Base-by-base conservation (phyloP, 108 stramenopile species). In the Bacterosira constricta region DNA sequence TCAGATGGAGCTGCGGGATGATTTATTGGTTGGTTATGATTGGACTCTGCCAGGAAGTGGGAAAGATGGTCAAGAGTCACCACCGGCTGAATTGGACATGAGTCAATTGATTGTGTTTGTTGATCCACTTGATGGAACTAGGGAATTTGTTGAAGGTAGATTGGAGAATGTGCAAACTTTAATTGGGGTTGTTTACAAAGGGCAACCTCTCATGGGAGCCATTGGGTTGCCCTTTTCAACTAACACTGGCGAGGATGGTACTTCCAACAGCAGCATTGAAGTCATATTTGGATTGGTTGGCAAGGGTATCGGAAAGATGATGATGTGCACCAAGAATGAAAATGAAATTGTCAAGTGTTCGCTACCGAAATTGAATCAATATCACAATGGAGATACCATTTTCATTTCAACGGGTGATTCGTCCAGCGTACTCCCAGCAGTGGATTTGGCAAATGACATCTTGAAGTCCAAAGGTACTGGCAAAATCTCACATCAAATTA, bases 81-180 rank as follows among this genome's bases (percentile, higher is more conserved):
- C 58, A 35, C 59, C 69, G 21, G 69, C 59, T 4, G 46, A 49
- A 47, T 37, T 71, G 58, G 45, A 60, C 2, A 12, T 71, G 17
- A 46, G 27, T 51, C 34, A 71, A 17, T 6, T 71, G n/a, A 21
- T 60, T 15, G 38, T 89, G 12, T 92, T 77, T 69, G 88, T 92
- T 21, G 90, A 92, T 81, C 88, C 90, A 0, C 42, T 92, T 21
- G 90, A 89, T 76, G 90, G 90, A 6, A 92, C 90, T 0, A 68
- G 90, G 32, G 90, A 92, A 54, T 92, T 92, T 77, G 90, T 92
- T 8, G 88, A 92, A 50, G 90, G 90, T 1, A 67, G 90, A 11
- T 55, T 92, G 36, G 70, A 70, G 3, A 89, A 87, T 63, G 86
- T 85, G 15, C 86, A 83, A 55, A 84, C 79, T 38, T 53, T 92